These are phyloP conservation scores for Fusarium torreyae DNA, from an alignment of 2,329 filamentous ascomycete species.

Conservation along the genomic window DNA sequence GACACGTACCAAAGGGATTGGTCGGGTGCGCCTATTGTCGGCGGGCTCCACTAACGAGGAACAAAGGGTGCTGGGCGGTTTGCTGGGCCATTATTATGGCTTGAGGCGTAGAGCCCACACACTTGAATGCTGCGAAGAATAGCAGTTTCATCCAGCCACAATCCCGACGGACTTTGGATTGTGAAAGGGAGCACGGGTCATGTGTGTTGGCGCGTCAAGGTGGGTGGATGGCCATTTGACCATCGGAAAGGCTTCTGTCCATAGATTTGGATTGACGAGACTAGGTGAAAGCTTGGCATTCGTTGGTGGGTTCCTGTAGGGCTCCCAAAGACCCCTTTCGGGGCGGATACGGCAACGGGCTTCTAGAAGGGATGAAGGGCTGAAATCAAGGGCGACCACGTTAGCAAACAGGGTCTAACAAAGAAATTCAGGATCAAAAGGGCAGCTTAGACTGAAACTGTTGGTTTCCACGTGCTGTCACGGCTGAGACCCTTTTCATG, in stretches of 20 bases:
- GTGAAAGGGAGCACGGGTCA: neutral
- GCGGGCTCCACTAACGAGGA: neutral
- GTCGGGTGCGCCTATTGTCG: neutral
- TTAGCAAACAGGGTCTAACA: conserved; percentile 6
- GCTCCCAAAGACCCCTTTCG: conserved; percentile 1
- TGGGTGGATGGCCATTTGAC: neutral
- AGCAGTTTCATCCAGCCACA: conserved; percentile 2
- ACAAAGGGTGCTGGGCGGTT: conserved; percentile 2
- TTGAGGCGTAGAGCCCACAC: neutral
- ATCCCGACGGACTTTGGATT: neutral
- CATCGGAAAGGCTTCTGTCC: neutral
- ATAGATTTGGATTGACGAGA: neutral
- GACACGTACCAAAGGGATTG: neutral
- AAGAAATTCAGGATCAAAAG: conserved; percentile 7
- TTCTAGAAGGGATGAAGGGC: conserved; percentile 26
- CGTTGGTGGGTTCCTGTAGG: conserved; percentile 2
- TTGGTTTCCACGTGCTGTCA: conserved; percentile 12
- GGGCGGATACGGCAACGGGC: conserved; percentile 11
- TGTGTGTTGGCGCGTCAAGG: neutral
- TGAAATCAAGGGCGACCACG: neutral
- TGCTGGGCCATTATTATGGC: neutral
- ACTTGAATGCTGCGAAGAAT: conserved; percentile 1
- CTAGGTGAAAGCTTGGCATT: conserved; percentile 4
- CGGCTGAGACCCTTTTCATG: conserved; percentile 11
- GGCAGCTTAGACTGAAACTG: conserved; percentile 8